Evolutionary conservation across 306 rosid species (phyloP), one percentile per base, ranked within the genome.

Genomic region (Astragalus glycyphyllos): DNA sequence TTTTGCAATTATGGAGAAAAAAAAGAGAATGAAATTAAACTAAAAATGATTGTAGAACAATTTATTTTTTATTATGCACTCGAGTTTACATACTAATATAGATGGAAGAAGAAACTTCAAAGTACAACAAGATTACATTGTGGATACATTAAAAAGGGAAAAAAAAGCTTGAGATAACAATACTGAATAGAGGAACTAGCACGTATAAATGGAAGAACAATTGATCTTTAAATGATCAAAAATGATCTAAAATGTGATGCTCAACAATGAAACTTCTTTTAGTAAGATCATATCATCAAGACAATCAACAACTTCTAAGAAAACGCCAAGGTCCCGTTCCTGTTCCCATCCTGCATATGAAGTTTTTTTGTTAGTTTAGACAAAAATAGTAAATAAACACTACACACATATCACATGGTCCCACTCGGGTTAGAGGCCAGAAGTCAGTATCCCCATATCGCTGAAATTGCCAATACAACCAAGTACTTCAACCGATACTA

Each of bases 301-400:
- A 50, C 65, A 72, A 10, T 3, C 72, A 74, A 1, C 58, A 64
- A 7, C 73, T 40, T 72, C 84, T 89, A 0, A 91, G 89, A 77
- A 89, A 86, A 29, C 85, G 84, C 96, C 99, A 94, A 6, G 99
- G 99, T 82, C 99, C 99, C 0, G 99, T 89, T 63, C 87, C 96
- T 3, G 96, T 91, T 57, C 95, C 96, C 96, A 94, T 91, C 87
- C 99, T 94, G 92, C 82, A 82, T 41, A 16, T 31, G 44, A 2
- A 26, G 1, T 26, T 26, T 26, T 3, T 26, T 26, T 2, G 31
- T 26, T 2, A 26, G 31, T 4, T 26, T 26, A 26, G 31, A 26
- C 31, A 4, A 26, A 26, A 26, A 26, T 26, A 3, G 4, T 3
- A 26, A 26, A 26, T 26, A 26, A 26, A 26, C 31, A 26, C 31